Percentiles rank a stretch among this genome's conserved stretches.
phyloP scores from a whole-genome alignment of 129 eudicot species.

The Lactuca sativa region DNA sequence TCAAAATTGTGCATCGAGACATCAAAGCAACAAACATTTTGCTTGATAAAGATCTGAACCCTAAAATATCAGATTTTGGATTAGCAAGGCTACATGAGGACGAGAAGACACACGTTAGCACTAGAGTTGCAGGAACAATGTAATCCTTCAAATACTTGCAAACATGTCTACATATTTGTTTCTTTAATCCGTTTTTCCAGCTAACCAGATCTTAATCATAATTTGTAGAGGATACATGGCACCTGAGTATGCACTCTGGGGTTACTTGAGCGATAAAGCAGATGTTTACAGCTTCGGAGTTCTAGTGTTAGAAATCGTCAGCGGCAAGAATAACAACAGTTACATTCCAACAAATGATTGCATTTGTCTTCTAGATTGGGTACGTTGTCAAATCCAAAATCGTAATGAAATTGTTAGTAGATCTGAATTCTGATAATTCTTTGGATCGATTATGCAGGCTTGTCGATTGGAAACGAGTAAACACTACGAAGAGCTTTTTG shows the following conservation, averaged over 20 bases:
- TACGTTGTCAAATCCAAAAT: conserved; percentile 9
- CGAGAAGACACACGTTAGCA: conserved; percentile 75
- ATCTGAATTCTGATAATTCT: neutral
- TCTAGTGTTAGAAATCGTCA: conserved; percentile 69
- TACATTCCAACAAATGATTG: conserved; percentile 58
- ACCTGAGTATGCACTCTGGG: conserved; percentile 92
- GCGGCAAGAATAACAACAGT: conserved; percentile 76
- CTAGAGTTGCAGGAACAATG: conserved; percentile 90
- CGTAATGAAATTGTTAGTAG: neutral
- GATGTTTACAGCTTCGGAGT: conserved; percentile 92
- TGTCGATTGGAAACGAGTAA: conserved; percentile 54
- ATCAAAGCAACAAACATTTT: conserved; percentile 84
- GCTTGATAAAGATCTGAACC: conserved; percentile 63
- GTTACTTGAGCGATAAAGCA: conserved; percentile 76
- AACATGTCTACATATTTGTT: neutral
- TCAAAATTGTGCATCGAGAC: conserved; percentile 81
- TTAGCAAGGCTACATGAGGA: conserved; percentile 73
- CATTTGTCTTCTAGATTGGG: conserved; percentile 88
- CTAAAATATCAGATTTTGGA: conserved; percentile 91
- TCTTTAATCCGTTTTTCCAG: neutral
- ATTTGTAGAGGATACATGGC: conserved; percentile 90
- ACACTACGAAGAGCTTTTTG: conserved; percentile 57
- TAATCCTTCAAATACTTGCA: conserved; percentile 19
- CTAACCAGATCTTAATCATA: neutral
- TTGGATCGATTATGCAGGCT: conserved; percentile 47